A percentile compares a stretch with the other conserved stretches of the same genome.
phyloP scores from a whole-genome alignment of 2,329 filamentous ascomycete species.

The Blastomyces gilchristii region DNA sequence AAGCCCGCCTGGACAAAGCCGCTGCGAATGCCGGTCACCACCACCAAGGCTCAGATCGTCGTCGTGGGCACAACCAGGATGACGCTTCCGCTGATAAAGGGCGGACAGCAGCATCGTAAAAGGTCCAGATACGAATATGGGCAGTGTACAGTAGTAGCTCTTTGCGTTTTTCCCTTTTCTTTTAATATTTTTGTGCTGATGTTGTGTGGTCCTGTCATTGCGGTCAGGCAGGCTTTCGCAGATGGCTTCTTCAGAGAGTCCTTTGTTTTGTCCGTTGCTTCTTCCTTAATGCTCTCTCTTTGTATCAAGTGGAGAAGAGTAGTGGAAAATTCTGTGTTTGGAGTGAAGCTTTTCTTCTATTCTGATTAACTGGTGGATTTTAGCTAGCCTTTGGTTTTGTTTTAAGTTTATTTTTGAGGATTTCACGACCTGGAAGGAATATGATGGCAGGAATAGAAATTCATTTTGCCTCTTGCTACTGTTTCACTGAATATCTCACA shows the following conservation, averaged over 20 bases:
- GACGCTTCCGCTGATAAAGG: constrained; percentile 35
- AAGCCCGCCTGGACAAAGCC: constrained; percentile 77
- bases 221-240: neutral
- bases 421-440: constrained; percentile 1
- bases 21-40: constrained; percentile 26
- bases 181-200: constrained; percentile 1
- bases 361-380: constrained; percentile 4
- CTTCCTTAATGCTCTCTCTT: neutral
- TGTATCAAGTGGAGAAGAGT: constrained; percentile 1
- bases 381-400: constrained; percentile 3
- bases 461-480: neutral
- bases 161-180: constrained; percentile 5
- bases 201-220: neutral
- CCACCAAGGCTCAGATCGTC: constrained; percentile 33
- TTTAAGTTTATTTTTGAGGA: neutral
- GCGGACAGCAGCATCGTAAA: constrained; percentile 29
- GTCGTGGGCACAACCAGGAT: constrained; percentile 35
- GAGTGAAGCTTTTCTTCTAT: neutral
- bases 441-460: constrained; percentile 2
- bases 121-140: neutral
- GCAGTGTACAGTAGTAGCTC: constrained; percentile 1
- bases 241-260: neutral
- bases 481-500: neutral
- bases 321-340: neutral
- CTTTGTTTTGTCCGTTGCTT: constrained; percentile 6